A percentile compares a stretch with the other conserved stretches of the same genome.
phyloP scores from a whole-genome alignment of 768 basidiomycete species.

The Boletus reticuloceps region DNA sequence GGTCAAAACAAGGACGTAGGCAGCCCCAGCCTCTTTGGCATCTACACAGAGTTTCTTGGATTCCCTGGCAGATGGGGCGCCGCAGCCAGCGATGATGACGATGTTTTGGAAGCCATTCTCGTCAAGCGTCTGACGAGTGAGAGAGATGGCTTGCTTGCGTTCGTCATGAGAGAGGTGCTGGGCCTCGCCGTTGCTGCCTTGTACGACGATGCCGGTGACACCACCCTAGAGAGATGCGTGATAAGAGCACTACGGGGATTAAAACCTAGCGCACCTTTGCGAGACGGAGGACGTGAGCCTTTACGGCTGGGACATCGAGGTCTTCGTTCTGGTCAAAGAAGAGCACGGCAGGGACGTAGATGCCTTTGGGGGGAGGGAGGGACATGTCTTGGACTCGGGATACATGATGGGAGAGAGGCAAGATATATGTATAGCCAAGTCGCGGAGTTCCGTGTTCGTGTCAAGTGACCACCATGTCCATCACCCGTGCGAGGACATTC shows the following conservation, averaged over 20 bases:
- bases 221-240: slow-evolving; percentile 49
- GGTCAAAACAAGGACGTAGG: slow-evolving; percentile 71
- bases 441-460: too few relatives aligned
- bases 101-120: slow-evolving; percentile 65
- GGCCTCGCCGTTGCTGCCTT: slow-evolving; percentile 76
- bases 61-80: slow-evolving; percentile 76
- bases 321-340: slow-evolving; percentile 70
- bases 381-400: background rate
- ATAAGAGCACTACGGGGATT: slow-evolving; percentile 16
- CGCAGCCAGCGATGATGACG: slow-evolving; percentile 79
- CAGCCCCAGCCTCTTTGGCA: slow-evolving; percentile 80
- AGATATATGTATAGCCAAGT: too few relatives aligned
- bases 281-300: slow-evolving; percentile 69
- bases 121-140: slow-evolving; percentile 72
- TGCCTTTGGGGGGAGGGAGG: slow-evolving; percentile 5
- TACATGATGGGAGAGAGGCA: too few relatives aligned
- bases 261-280: slow-evolving; percentile 48
- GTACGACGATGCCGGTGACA: slow-evolving; percentile 68
- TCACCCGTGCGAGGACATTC: too few relatives aligned
- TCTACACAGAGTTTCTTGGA: slow-evolving; percentile 68
- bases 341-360: slow-evolving; percentile 78
- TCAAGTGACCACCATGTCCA: too few relatives aligned
- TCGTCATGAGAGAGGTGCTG: slow-evolving; percentile 75
- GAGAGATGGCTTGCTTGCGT: slow-evolving; percentile 56
- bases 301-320: slow-evolving; percentile 63